Conservation (phyloP, 768 basidiomycete species). For the Mycena belliarum region DNA sequence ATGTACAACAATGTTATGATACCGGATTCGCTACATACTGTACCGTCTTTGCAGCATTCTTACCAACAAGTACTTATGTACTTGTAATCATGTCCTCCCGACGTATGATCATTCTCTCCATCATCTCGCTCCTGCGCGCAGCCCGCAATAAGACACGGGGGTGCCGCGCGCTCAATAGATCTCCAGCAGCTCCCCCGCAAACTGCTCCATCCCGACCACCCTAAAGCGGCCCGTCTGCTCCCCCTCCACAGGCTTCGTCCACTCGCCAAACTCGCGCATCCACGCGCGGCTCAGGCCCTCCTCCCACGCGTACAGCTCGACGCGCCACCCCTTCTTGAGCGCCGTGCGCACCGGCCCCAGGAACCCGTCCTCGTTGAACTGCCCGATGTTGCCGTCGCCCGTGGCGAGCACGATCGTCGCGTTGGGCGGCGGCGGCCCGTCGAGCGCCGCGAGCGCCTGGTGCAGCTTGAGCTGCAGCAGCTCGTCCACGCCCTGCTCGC, state of each 20-base stretch:
- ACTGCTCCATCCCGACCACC: slow-evolving; percentile 68
- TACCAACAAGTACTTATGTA: slow-evolving; percentile 2
- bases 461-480: slow-evolving; percentile 90
- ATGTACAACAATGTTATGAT: slow-evolving; percentile 8
- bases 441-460: slow-evolving; percentile 75
- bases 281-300: slow-evolving; percentile 78
- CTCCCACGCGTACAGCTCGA: slow-evolving; percentile 95
- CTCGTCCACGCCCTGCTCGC: slow-evolving; percentile 96
- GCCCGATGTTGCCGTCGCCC: slow-evolving; percentile 89
- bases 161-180: slow-evolving; percentile 22
- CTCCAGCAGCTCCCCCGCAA: slow-evolving; percentile 60
- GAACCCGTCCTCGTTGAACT: slow-evolving; percentile 94
- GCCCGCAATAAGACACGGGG: neutral
- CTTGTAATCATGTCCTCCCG: slow-evolving; percentile 1
- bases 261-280: slow-evolving; percentile 69
- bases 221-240: slow-evolving; percentile 53
- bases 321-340: slow-evolving; percentile 86
- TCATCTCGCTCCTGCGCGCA: neutral
- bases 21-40: slow-evolving; percentile 5
- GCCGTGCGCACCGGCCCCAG: slow-evolving; percentile 85
- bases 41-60: neutral
- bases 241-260: slow-evolving; percentile 36
- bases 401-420: slow-evolving; percentile 90
- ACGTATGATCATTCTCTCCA: neutral
- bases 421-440: slow-evolving; percentile 57